Evolutionary conservation across 2,329 filamentous ascomycete species (phyloP), one percentile per base, ranked within the genome.

Genomic region (Tolypocladium endophyticum): DNA sequence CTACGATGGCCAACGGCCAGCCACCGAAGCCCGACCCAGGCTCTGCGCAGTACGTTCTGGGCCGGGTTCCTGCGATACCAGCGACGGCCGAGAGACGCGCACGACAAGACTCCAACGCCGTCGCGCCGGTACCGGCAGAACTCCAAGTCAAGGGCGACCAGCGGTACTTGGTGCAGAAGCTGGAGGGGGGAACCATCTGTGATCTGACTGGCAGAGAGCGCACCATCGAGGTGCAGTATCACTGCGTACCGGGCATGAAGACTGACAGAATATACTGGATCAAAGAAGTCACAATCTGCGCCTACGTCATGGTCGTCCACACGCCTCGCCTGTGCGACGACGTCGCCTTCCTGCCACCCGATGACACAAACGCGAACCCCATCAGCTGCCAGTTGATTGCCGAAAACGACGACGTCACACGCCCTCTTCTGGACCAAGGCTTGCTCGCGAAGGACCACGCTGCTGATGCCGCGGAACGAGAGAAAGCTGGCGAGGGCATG

Each of bases 261-360:
- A 79, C 77, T 55, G 87, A 96, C 71, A 85, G 87, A 55, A 96
- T 97, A 67, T 88, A 87, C 52, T 92, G 90, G 85, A 95, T 97
- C 74, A 96, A 96, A 73, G 92, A 97, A 72, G 85, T 93, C 1
- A 89, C 88, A 3, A 96, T 91, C 14, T 97, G 92, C 75, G 86
- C 90, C 16, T 97, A 97, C 70, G 80, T 96, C 58, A 96, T 97
- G 92, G 85, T 96, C 38, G 84, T 97, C 63, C 89, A 96, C 70
- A 96, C 92, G 0, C 90, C 92, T 0, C 86, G 91, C 0, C 83
- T 97, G 16, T 97, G 92, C 76, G 85, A 88, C 69, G 92, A 97
- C 65, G 84, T 90, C 12, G 91, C 91, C 12, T 97, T 97, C 71
- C 78, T 88, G 58, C 92, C 92, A 0, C 90, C 91, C 0, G 85